Percentiles rank a stretch among this genome's conserved stretches.
phyloP scores from a whole-genome alignment of 1,284 basidiomycete species.

The Microbotryomycetes sp. region DNA sequence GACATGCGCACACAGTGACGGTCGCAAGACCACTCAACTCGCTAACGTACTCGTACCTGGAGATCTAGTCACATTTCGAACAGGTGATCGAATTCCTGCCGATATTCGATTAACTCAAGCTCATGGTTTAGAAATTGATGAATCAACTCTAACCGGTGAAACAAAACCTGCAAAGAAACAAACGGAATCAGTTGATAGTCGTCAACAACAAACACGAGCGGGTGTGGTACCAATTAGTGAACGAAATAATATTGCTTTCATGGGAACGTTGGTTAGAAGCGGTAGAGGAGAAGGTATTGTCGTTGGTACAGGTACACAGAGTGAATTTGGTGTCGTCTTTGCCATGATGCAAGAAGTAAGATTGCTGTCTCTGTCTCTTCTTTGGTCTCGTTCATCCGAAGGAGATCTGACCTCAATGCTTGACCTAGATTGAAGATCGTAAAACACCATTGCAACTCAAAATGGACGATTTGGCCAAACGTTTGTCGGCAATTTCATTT shows the following conservation, averaged over 20 bases:
- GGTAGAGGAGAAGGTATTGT: constrained; percentile 83
- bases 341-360: constrained; percentile 94
- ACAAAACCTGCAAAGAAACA: constrained; percentile 73
- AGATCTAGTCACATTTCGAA: constrained; percentile 80
- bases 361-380: not conserved
- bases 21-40: constrained; percentile 66
- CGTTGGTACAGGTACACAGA: constrained; percentile 79
- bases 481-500: constrained; percentile 83
- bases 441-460: constrained; percentile 86
- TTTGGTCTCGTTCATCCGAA: not conserved
- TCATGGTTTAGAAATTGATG: constrained; percentile 85
- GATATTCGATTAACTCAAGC: constrained; percentile 76
- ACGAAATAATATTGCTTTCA: constrained; percentile 82
- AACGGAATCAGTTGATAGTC: constrained; percentile 50
- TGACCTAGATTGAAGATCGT: constrained; percentile 71
- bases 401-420: not conserved
- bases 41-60: constrained; percentile 94
- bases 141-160: constrained; percentile 91
- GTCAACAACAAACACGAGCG: constrained; percentile 52
- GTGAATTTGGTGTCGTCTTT: constrained; percentile 95
- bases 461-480: constrained; percentile 95
- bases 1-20: constrained; percentile 52
- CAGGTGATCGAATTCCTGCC: constrained; percentile 86
- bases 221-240: constrained; percentile 67
- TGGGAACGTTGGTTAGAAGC: constrained; percentile 93